Percentiles rank a stretch among this genome's conserved stretches.
Evolutionary conservation across 768 basidiomycete genomes (phyloP).

Genomic region (Amanita muscaria): DNA sequence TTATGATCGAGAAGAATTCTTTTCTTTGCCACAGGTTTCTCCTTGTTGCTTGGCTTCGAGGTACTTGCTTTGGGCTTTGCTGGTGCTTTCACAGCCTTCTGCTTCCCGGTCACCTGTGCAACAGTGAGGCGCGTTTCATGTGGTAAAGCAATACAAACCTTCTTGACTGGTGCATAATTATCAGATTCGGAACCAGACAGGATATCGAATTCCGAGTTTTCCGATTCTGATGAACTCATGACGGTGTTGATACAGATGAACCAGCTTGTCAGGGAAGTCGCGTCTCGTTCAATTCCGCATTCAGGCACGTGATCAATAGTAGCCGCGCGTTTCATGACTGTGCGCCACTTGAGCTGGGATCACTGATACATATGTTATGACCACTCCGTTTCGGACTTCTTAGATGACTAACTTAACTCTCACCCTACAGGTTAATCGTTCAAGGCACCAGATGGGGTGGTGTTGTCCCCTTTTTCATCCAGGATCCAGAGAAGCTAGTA

Average conservation of each 20-base stretch:
- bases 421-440: slow-evolving; percentile 7
- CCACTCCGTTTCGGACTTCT: no score
- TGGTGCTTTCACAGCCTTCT: slow-evolving; percentile 29
- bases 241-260: neutral
- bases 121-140: slow-evolving; percentile 1
- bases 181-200: slow-evolving; percentile 61
- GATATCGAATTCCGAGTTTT: slow-evolving; percentile 55
- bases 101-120: slow-evolving; percentile 18
- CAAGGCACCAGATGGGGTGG: neutral
- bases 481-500: neutral
- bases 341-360: no score
- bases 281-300: no score
- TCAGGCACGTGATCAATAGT: slow-evolving; percentile 5
- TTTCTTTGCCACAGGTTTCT: slow-evolving; percentile 57
- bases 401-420: no score
- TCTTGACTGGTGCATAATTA: slow-evolving; percentile 56
- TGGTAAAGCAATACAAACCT: slow-evolving; percentile 22
- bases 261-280: no score
- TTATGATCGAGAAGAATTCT: slow-evolving; percentile 59
- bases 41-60: slow-evolving; percentile 36
- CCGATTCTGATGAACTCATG: slow-evolving; percentile 72
- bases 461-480: slow-evolving; percentile 1
- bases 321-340: no score
- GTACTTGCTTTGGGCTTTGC: slow-evolving; percentile 34
- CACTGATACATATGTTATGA: no score